Conservation (phyloP, 139 green algal genomes). For the Monoraphidium neglectum region DNA sequence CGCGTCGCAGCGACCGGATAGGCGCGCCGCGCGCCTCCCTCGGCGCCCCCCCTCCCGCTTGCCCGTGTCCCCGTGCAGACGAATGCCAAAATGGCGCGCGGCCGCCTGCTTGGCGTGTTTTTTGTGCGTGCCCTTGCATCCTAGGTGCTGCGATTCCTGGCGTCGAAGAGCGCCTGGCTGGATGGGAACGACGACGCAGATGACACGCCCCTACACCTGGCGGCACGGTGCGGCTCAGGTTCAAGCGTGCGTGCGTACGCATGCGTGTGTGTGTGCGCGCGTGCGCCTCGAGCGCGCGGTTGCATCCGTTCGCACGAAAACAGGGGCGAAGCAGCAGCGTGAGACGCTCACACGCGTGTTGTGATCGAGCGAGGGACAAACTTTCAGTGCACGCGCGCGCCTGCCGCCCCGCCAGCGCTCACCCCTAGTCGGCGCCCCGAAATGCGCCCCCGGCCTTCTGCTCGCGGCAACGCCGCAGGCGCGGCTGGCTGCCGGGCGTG, state of each 20-base stretch:
- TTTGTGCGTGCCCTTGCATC: too few relatives aligned
- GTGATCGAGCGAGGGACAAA: neutral
- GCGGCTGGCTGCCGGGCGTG: slow-evolving; percentile 26
- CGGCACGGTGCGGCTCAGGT: slow-evolving; percentile 33
- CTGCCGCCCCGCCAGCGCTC: too few relatives aligned
- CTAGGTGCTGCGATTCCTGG: slow-evolving; percentile 42
- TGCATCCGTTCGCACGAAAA: too few relatives aligned
- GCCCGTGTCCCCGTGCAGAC: too few relatives aligned
- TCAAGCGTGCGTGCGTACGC: neutral
- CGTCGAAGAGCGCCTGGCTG: slow-evolving; percentile 58
- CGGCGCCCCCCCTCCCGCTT: too few relatives aligned
- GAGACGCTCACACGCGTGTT: neutral
- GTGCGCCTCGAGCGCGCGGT: neutral
- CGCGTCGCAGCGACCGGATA: too few relatives aligned
- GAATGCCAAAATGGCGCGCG: too few relatives aligned
- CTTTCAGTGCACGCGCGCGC: neutral
- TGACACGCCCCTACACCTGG: slow-evolving; percentile 69
- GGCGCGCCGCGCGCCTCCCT: too few relatives aligned
- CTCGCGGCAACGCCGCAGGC: neutral
- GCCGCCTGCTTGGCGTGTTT: too few relatives aligned
- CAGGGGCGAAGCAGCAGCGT: too few relatives aligned
- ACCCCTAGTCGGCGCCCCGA: neutral
- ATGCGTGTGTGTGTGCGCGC: neutral
- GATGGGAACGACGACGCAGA: slow-evolving; percentile 58
- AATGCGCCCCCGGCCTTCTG: neutral